A percentile compares a stretch with the other conserved stretches of the same genome.
Evolutionary conservation across 495 filamentous ascomycete species (phyloP).

Genomic region (Chaetomidium leptoderma): DNA sequence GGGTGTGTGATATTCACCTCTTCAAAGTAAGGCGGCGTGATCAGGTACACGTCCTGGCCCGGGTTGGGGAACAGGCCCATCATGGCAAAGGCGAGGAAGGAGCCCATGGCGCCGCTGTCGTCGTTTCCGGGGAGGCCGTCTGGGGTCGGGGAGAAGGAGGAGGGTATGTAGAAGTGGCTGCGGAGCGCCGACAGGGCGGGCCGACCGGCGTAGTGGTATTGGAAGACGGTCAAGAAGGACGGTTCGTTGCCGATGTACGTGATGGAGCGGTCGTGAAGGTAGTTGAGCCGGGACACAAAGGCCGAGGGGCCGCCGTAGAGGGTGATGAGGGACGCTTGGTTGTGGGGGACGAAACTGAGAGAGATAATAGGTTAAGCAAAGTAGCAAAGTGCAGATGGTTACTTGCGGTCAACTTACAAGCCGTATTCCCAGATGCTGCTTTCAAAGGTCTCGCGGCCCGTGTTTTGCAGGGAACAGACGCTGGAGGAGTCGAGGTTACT

Average conservation of each 20-base stretch:
- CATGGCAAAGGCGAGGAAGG: constrained; percentile 65
- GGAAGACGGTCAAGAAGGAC: constrained; percentile 63
- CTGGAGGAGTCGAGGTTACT: constrained; percentile 48
- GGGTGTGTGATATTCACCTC: constrained; percentile 58
- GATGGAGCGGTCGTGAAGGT: constrained; percentile 60
- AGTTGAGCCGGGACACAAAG: constrained; percentile 61
- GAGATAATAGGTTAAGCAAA: background rate
- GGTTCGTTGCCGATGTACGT: constrained; percentile 73
- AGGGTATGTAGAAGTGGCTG: constrained; percentile 63
- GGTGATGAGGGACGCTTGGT: constrained; percentile 59
- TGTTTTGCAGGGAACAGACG: constrained; percentile 59
- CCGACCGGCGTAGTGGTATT: constrained; percentile 67
- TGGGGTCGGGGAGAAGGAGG: constrained; percentile 56
- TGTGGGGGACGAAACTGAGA: constrained; percentile 60
- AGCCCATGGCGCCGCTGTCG: constrained; percentile 68
- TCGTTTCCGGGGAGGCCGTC: constrained; percentile 68
- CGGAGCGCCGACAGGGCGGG: constrained; percentile 60
- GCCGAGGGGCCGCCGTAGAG: constrained; percentile 55
- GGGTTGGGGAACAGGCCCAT: constrained; percentile 71
- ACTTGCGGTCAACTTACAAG: too few relatives aligned
- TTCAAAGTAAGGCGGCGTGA: constrained; percentile 64
- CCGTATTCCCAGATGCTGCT: constrained; percentile 66
- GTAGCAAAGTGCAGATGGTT: too few relatives aligned
- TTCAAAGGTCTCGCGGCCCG: constrained; percentile 66
- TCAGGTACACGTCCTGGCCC: constrained; percentile 71